These are phyloP conservation scores for Nicotiana undulata DNA, from an alignment of 257 asterid species.

Conservation along the genomic window DNA sequence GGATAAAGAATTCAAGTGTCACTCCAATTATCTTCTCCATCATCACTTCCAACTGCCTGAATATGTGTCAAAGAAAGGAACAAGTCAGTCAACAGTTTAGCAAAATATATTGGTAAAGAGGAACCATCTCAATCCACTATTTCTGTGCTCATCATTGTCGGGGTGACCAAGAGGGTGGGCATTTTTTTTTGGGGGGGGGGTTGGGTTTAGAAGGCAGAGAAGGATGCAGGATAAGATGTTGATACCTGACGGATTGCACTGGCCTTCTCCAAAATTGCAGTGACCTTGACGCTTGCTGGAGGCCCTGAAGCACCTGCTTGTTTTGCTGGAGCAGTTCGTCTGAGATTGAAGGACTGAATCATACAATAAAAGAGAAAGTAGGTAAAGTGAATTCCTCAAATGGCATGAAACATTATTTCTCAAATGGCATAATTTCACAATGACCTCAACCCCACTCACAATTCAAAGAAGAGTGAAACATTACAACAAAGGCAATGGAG, in stretches of 20 bases:
- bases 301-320: slow-evolving; percentile 33
- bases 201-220: slow-evolving; percentile 16
- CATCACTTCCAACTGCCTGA: slow-evolving; percentile 93
- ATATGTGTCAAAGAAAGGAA: background rate
- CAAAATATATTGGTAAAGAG: background rate
- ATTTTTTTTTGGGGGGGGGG: background rate
- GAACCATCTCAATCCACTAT: background rate
- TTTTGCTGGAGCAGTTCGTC: slow-evolving; percentile 57
- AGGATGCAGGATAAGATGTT: slow-evolving; percentile 9
- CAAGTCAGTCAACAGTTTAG: background rate
- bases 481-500: background rate
- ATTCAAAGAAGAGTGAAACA: background rate
- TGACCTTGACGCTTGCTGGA: slow-evolving; percentile 54
- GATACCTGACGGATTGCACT: slow-evolving; percentile 81
- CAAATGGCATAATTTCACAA: background rate
- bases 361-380: slow-evolving; percentile 1
- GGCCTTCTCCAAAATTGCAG: slow-evolving; percentile 82
- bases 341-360: slow-evolving; percentile 73
- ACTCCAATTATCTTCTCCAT: slow-evolving; percentile 47
- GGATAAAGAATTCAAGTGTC: slow-evolving; percentile 24
- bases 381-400: background rate
- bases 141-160: background rate
- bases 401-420: too few species aligned
- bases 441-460: background rate
- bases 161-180: background rate